Evolutionary conservation across 2,329 filamentous ascomycete genomes (phyloP).

Genomic region (Cladophialophora yegresii): DNA sequence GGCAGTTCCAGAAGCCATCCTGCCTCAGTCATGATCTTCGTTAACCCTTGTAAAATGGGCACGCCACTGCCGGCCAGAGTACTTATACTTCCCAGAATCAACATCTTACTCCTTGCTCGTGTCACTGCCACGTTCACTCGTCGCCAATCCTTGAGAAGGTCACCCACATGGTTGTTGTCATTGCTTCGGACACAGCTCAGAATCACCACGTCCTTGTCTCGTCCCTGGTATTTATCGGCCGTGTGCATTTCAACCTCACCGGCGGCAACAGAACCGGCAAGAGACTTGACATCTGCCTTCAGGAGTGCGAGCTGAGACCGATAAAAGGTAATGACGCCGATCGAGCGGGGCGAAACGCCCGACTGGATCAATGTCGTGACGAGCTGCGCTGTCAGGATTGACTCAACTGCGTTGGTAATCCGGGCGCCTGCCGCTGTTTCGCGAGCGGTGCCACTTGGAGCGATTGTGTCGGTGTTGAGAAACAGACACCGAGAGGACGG

Average conservation of each 20-base stretch:
- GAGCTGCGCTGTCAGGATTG: conserved; percentile 73
- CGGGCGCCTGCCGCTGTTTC: conserved; percentile 72
- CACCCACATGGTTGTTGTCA: conserved; percentile 77
- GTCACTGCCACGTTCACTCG: conserved; percentile 96
- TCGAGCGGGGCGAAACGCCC: conserved; percentile 72
- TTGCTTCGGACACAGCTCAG: conserved; percentile 88
- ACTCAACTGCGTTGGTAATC: conserved; percentile 86
- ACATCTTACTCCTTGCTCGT: conserved; percentile 83
- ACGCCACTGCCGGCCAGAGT: conserved; percentile 67
- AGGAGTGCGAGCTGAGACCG: conserved; percentile 85
- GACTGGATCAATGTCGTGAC: conserved; percentile 74
- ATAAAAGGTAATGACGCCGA: conserved; percentile 97
- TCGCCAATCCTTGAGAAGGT: conserved; percentile 86
- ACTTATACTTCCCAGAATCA: conserved; percentile 78
- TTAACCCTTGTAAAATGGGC: conserved; percentile 75
- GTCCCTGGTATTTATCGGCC: conserved; percentile 92
- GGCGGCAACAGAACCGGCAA: conserved; percentile 41
- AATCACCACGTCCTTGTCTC: conserved; percentile 91
- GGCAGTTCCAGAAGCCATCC: conserved; percentile 80
- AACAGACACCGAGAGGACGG: conserved; percentile 77
- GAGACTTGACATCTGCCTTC: conserved; percentile 66
- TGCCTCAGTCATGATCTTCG: conserved; percentile 72
- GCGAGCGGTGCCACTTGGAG: conserved; percentile 60
- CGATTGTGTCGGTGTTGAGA: conserved; percentile 81
- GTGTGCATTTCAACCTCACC: conserved; percentile 88